These are phyloP conservation scores for Fusarium camptoceras DNA, from an alignment of 2,329 filamentous ascomycete species.

Conservation along the genomic window DNA sequence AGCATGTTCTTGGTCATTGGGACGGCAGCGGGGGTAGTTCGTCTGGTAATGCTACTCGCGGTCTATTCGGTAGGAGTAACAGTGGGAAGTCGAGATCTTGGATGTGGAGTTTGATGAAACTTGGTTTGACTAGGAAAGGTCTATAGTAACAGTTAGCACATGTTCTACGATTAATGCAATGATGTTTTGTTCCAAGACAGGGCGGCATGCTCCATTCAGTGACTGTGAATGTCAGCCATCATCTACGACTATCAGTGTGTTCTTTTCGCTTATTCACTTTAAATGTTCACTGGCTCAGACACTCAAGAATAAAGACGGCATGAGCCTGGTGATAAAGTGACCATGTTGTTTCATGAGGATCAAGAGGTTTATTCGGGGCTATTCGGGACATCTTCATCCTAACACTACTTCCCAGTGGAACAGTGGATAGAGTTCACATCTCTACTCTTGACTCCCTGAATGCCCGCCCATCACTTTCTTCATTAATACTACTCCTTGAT, in stretches of 20 bases:
- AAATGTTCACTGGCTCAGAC: background rate
- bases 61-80: background rate
- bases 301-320: background rate
- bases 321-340: rapidly evolving
- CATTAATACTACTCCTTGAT: background rate
- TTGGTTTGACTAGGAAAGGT: conserved; percentile 19
- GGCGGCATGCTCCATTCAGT: rapidly evolving
- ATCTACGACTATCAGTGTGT: rapidly evolving
- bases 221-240: background rate
- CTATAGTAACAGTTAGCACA: background rate
- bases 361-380: background rate
- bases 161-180: background rate
- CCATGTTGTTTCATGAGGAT: background rate
- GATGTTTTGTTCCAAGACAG: background rate
- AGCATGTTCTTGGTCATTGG: conserved; percentile 53
- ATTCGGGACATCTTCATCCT: background rate
- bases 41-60: background rate
- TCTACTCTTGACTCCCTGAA: background rate
- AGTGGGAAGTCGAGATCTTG: conserved; percentile 3
- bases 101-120: conserved; percentile 26
- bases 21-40: conserved; percentile 23
- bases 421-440: background rate
- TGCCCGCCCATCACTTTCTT: background rate
- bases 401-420: background rate
- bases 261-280: background rate